phyloP scores from a whole-genome alignment of 148 eudicot genomes.

The Cornus florida region DNA sequence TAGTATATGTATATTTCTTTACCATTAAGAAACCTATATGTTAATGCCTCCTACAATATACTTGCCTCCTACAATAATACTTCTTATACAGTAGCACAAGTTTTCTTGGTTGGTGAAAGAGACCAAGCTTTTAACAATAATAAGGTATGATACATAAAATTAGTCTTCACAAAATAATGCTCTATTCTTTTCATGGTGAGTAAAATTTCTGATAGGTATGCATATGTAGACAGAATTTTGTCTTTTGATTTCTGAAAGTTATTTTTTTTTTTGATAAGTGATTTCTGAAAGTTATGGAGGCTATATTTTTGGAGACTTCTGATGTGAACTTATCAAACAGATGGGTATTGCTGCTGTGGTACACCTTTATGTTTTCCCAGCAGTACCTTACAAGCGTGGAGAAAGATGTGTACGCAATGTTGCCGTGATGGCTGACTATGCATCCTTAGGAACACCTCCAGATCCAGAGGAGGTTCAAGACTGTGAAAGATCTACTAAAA shows the following conservation, averaged over 20 bases:
- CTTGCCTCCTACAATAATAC: not conserved
- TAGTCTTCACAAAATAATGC: not conserved
- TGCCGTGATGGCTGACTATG: slow-evolving; percentile 93
- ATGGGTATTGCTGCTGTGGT: slow-evolving; percentile 97
- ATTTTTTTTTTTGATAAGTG: too few species aligned
- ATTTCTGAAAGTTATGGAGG: not conserved
- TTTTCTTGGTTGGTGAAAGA: not conserved
- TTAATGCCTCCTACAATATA: not conserved
- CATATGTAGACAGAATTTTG: not conserved
- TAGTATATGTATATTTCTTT: not conserved
- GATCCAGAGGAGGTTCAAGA: slow-evolving; percentile 95
- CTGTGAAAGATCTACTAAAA: slow-evolving; percentile 55
- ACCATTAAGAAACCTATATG: not conserved
- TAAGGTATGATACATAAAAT: not conserved
- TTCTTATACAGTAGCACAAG: not conserved
- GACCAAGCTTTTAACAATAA: not conserved
- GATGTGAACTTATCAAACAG: slow-evolving; percentile 40
- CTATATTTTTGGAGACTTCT: not conserved
- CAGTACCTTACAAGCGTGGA: slow-evolving; percentile 89
- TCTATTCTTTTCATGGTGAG: not conserved
- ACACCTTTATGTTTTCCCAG: slow-evolving; percentile 94
- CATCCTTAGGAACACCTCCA: slow-evolving; percentile 79
- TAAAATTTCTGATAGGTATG: slow-evolving; percentile 6
- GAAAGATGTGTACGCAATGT: slow-evolving; percentile 93
- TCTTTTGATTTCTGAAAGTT: not conserved